Conservation (phyloP, 2,329 filamentous ascomycete species). For the Penicillium frequentans region DNA sequence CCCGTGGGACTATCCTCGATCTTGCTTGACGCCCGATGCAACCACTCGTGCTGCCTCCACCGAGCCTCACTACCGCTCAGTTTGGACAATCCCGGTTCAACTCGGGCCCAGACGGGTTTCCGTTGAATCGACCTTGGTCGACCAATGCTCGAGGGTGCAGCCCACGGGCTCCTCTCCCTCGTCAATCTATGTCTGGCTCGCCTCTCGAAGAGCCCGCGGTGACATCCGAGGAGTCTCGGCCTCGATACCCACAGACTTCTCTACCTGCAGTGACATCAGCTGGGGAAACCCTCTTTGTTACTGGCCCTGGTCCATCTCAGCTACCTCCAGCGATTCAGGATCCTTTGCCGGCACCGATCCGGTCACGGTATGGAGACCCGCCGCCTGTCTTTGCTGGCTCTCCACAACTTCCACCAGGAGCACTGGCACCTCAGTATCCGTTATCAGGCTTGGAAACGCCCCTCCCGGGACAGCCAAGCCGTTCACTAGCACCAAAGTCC, state of each 20-base stretch:
- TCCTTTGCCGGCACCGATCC: slow-evolving; percentile 17
- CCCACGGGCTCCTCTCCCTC: slow-evolving; percentile 39
- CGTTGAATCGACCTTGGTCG: slow-evolving; percentile 35
- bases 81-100: slow-evolving; percentile 38
- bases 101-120: slow-evolving; percentile 34
- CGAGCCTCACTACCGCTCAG: slow-evolving; percentile 37
- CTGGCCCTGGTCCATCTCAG: slow-evolving; percentile 14
- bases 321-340: slow-evolving; percentile 20
- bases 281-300: slow-evolving; percentile 14
- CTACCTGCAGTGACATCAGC: slow-evolving; percentile 21
- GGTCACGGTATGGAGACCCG: slow-evolving; percentile 19
- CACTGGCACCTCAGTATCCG: slow-evolving; percentile 25
- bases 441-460: slow-evolving; percentile 24
- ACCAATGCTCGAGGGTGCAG: slow-evolving; percentile 41
- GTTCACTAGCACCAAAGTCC: slow-evolving; percentile 37
- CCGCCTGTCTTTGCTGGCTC: slow-evolving; percentile 11
- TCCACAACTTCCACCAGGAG: slow-evolving; percentile 17
- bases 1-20: slow-evolving; percentile 15
- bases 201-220: slow-evolving; percentile 39
- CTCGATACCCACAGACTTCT: slow-evolving; percentile 31
- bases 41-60: slow-evolving; percentile 42
- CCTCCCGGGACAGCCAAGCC: slow-evolving; percentile 20
- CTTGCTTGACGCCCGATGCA: slow-evolving; percentile 35
- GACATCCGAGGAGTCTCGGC: slow-evolving; percentile 35
- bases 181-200: slow-evolving; percentile 47